Conservation (phyloP, 306 rosid genomes). For the Cucumis hystrix region DNA sequence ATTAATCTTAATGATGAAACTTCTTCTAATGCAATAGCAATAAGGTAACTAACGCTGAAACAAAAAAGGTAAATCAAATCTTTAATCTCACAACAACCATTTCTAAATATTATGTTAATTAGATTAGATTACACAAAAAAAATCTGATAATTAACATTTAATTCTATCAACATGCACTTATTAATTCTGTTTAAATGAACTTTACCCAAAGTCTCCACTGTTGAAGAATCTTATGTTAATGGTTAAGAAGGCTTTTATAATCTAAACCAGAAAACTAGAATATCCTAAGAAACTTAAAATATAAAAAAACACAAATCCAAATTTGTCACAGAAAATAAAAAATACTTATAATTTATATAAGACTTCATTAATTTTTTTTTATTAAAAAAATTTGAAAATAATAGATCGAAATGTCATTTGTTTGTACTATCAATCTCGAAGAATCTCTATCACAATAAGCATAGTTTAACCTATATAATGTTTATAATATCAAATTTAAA, state of each 20-base stretch:
- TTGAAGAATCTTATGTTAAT: not conserved
- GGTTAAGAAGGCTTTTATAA: not conserved
- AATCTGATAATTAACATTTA: not conserved
- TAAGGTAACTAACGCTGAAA: not conserved
- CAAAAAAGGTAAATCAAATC: not conserved
- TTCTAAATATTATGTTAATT: not conserved
- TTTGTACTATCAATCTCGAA: too few species aligned
- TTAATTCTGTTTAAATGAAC: constrained; percentile 1
- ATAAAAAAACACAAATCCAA: not conserved
- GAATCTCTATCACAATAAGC: too few species aligned
- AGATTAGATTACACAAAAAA: not conserved
- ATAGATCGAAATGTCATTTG: too few species aligned
- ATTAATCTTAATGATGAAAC: not conserved
- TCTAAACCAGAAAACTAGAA: constrained; percentile 1
- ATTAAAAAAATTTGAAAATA: too few species aligned
- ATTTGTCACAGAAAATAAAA: not conserved
- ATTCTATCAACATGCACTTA: not conserved
- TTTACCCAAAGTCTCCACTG: not conserved
- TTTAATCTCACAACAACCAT: not conserved
- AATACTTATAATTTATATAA: not conserved
- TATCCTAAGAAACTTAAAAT: not conserved
- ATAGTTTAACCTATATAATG: too few species aligned
- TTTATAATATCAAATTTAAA: too few species aligned
- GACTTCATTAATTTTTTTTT: not conserved
- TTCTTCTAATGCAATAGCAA: not conserved